Evolutionary conservation across 805 yeast genomes (phyloP), one percentile per base, ranked within the genome.

Genomic region (Sugiyamaella chiloensis): DNA sequence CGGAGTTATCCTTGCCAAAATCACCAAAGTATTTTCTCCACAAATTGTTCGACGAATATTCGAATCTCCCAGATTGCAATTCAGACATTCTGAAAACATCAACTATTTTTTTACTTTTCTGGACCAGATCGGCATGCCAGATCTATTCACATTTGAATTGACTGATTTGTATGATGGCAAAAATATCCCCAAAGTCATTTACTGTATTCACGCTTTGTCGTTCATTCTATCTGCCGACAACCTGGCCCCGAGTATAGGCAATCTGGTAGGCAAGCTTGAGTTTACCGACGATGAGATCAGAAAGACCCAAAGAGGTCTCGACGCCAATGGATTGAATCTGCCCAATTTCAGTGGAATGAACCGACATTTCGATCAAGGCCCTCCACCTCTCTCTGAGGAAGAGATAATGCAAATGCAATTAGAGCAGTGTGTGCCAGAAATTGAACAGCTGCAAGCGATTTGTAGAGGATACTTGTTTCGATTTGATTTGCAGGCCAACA

Each of bases 101-200:
- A 87, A 88, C 58, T 73, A 81, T 19, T 90, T 91, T 63, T 83
- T 91, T 62, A 54, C 58, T 16, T 77, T 91, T 47, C 70, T 88
- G 24, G 83, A 79, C 47, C 77, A 71, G 50, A 74, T 88, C 51
- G 81, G 79, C 23, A 80, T 93, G 55, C 99, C 98, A 0, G 90
- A 87, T 48, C 74, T 89, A 46, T 93, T 90, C 64, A 76, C 85
- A 42, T 93, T 93, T 62, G 99, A 91, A 63, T 76, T 90, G 50
- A 89, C 96, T 2, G 99, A 93, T 65, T 72, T 93, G 30, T 93
- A 89, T 66, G 97, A 93, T 61, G 83, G 84, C 60, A 90, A 88
- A 60, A 86, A 91, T 61, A 78, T 90, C 17, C 98, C 98, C 12
- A 90, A 87, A 61, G 98, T 93, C 21, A 85, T 93, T 62, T 89